A percentile compares a stretch with the other conserved stretches of the same genome.
These are phyloP conservation scores for Leptodontidium sp. DNA, from an alignment of 2,329 filamentous ascomycete species.

Conservation along the genomic window DNA sequence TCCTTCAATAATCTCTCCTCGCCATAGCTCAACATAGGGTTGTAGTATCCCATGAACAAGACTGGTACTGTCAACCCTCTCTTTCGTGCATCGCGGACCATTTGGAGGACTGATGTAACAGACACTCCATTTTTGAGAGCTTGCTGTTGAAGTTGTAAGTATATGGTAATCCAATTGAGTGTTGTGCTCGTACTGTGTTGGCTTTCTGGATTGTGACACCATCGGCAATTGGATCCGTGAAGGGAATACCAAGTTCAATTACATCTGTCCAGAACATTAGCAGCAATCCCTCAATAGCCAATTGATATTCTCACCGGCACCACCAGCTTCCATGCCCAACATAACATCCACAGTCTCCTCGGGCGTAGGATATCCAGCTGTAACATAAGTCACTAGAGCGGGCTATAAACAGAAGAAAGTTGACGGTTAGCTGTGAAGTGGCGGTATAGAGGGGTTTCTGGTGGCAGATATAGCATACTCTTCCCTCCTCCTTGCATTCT, in stretches of 20 bases:
- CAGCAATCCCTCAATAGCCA: neutral
- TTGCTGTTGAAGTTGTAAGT: constrained; percentile 51
- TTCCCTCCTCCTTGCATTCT: constrained; percentile 61
- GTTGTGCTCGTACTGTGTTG: constrained; percentile 71
- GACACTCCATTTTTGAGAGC: constrained; percentile 91
- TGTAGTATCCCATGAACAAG: constrained; percentile 98
- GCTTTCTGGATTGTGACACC: constrained; percentile 96
- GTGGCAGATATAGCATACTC: constrained; percentile 43
- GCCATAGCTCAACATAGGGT: constrained; percentile 92
- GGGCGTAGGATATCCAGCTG: constrained; percentile 87
- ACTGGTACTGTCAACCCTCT: constrained; percentile 83
- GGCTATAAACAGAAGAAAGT: constrained; percentile 33
- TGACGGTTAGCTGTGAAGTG: constrained; percentile 25
- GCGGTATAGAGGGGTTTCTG: constrained; percentile 18
- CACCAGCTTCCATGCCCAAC: constrained; percentile 89
- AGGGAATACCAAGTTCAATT: constrained; percentile 94
- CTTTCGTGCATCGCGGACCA: constrained; percentile 82
- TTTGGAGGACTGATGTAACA: constrained; percentile 78
- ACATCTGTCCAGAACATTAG: constrained; percentile 67
- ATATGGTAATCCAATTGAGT: neutral
- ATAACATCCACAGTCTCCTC: constrained; percentile 85
- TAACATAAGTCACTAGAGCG: constrained; percentile 95
- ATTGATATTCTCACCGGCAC: constrained; percentile 69
- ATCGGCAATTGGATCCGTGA: constrained; percentile 98
- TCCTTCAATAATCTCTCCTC: constrained; percentile 89